A percentile compares a stretch with the other conserved stretches of the same genome.
These are phyloP conservation scores for Solanum chacoense DNA, from an alignment of 305 asterid species.

Conservation along the genomic window DNA sequence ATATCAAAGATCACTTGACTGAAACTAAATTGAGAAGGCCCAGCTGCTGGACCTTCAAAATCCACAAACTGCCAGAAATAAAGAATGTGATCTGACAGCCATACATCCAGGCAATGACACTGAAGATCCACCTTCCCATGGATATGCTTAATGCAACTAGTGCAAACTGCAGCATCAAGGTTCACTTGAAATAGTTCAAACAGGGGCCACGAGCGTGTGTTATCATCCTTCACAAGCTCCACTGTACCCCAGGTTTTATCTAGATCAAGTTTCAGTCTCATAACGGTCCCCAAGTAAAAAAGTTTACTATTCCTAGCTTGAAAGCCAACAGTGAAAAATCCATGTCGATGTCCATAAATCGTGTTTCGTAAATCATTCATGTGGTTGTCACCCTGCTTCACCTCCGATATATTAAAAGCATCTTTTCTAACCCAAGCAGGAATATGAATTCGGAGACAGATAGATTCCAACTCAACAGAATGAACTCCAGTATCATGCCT, in stretches of 20 bases:
- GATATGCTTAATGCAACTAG: slow-evolving; percentile 25
- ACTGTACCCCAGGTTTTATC: slow-evolving; percentile 48
- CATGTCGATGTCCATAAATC: slow-evolving; percentile 30
- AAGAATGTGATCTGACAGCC: slow-evolving; percentile 56
- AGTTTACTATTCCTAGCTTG: slow-evolving; percentile 44
- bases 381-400: slow-evolving; percentile 20
- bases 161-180: slow-evolving; percentile 42
- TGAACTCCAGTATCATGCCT: slow-evolving; percentile 22
- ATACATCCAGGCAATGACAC: slow-evolving; percentile 56
- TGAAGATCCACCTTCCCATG: slow-evolving; percentile 34
- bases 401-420: slow-evolving; percentile 23
- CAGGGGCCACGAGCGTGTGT: slow-evolving; percentile 53
- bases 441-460: slow-evolving; percentile 48
- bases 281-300: slow-evolving; percentile 37
- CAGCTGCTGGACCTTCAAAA: slow-evolving; percentile 43
- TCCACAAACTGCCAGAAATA: slow-evolving; percentile 43
- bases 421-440: slow-evolving; percentile 45
- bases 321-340: slow-evolving; percentile 48
- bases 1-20: slow-evolving; percentile 37
- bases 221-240: slow-evolving; percentile 35
- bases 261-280: slow-evolving; percentile 33
- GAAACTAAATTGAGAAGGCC: slow-evolving; percentile 31
- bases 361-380: slow-evolving; percentile 22
- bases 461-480: slow-evolving; percentile 37
- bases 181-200: slow-evolving; percentile 60